Base-by-base conservation (phyloP, 164 flowering plant species). In the Protea cynaroides region DNA sequence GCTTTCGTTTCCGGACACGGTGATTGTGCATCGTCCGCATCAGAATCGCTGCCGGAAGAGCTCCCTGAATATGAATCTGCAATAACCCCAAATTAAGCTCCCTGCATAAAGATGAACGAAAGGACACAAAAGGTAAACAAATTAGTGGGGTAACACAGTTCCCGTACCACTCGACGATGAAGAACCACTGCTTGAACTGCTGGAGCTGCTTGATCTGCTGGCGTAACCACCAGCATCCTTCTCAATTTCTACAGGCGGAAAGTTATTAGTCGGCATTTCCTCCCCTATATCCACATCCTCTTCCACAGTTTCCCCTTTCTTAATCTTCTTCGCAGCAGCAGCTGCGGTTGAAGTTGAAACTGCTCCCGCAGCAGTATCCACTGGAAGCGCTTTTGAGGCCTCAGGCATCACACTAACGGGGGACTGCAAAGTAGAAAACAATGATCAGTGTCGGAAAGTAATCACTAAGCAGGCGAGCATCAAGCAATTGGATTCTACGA, bases 51-150 rank as follows among this genome's bases (percentile, higher is more conserved):
- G 12, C 87, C 95, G 0, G 98, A 89, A 11, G 94, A 88, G 75
- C 95, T 88, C 29, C 92, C 89, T 2, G 96, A 86, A 74, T 90
- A 96, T 5, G 98, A 88, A 83, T 75, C 96, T 91, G 94, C 76
- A 79, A 65, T 0, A 43, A 49, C 52, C 19, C 18, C 52, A 49
- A 49, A 15, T 15, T 49, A 49, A 15, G 18, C 52, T 49, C 52
- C 6, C 52, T 18, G n/a, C 19, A 40, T 40, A 8, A 1, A 0
- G 1, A 18, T 25, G 46, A 12, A 10, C 5, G 2, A 29, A 44
- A 36, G 14, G 38, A 69, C 49, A 49, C 44, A 29, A 29, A 5
- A 22, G 4, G 1, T 8, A 1, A 19, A 38, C 44, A 49, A 10
- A 15, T 8, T 52, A 15, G 4, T 49, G 8, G 43, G 11, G 54